A percentile compares a stretch with the other conserved stretches of the same genome.
Evolutionary conservation across 2,329 filamentous ascomycete species (phyloP).

Genomic region (Cryphonectria radicalis): DNA sequence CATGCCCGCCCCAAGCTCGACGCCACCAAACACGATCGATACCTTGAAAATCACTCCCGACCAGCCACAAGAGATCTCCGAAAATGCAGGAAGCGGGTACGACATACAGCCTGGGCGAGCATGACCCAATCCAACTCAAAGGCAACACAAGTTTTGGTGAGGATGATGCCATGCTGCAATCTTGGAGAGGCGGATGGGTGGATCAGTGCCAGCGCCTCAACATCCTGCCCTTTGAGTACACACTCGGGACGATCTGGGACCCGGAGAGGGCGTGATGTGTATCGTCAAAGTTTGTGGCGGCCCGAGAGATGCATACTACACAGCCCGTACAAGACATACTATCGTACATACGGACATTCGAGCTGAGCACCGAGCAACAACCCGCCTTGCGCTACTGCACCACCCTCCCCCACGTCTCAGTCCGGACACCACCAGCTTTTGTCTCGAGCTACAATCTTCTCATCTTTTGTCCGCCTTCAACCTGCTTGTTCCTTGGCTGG

Average conservation of each 20-base stretch:
- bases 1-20: neutral
- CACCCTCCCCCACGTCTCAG: neutral
- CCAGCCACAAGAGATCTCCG: neutral
- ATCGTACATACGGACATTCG: neutral
- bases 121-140: no score
- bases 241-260: neutral
- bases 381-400: neutral
- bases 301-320: conserved; percentile 22
- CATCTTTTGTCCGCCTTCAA: neutral
- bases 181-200: neutral
- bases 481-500: neutral
- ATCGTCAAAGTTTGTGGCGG: conserved; percentile 9
- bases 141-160: neutral
- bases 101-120: no score
- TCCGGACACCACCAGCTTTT: neutral
- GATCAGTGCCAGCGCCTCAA: neutral
- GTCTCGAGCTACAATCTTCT: neutral
- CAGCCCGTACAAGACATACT: conserved; percentile 5
- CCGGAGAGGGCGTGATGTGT: neutral
- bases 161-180: neutral
- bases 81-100: neutral
- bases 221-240: neutral
- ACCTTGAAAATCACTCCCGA: neutral
- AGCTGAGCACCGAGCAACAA: neutral
- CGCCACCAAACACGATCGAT: no score